These are phyloP conservation scores for Astrothelium macrocarpum DNA, from an alignment of 495 filamentous ascomycete genomes.

Conservation along the genomic window DNA sequence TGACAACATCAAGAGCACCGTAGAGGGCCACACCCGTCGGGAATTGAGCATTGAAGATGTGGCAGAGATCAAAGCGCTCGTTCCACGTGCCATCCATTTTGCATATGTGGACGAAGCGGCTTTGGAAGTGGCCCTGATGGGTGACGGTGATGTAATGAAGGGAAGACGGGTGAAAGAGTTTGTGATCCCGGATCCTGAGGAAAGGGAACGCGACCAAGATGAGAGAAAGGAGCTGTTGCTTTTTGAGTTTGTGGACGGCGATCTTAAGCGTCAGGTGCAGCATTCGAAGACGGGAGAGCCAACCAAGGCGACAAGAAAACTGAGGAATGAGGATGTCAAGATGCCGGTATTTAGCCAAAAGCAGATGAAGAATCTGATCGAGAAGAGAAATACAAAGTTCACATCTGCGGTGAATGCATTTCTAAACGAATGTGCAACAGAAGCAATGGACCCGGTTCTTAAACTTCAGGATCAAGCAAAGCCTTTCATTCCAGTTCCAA, in stretches of 20 bases:
- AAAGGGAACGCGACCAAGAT: conserved; percentile 28
- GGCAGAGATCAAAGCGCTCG: conserved; percentile 65
- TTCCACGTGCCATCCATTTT: conserved; percentile 70
- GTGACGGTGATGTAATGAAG: conserved; percentile 42
- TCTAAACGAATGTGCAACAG: conserved; percentile 58
- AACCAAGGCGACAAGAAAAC: conserved; percentile 50
- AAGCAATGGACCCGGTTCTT: conserved; percentile 57
- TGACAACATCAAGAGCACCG: conserved; percentile 71
- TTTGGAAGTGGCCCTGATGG: conserved; percentile 67
- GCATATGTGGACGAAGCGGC: conserved; percentile 75
- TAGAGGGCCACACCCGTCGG: conserved; percentile 71
- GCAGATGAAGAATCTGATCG: conserved; percentile 82
- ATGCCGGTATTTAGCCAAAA: conserved; percentile 92
- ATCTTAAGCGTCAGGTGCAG: conserved; percentile 71
- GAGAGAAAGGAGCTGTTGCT: conserved; percentile 58
- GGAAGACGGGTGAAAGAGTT: conserved; percentile 33
- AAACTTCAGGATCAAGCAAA: conserved; percentile 44
- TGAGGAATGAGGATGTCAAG: conserved; percentile 70
- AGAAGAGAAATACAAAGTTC: conserved; percentile 86
- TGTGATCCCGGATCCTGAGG: conserved; percentile 15
- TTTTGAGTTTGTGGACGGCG: conserved; percentile 89
- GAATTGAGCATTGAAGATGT: conserved; percentile 66
- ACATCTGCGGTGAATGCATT: conserved; percentile 66
- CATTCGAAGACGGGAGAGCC: conserved; percentile 62
- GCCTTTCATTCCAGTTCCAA: conserved; percentile 40